Percentiles rank a stretch among this genome's conserved stretches.
Evolutionary conservation across 345 rosid genomes (phyloP).

Genomic region (Hypericum perforatum): DNA sequence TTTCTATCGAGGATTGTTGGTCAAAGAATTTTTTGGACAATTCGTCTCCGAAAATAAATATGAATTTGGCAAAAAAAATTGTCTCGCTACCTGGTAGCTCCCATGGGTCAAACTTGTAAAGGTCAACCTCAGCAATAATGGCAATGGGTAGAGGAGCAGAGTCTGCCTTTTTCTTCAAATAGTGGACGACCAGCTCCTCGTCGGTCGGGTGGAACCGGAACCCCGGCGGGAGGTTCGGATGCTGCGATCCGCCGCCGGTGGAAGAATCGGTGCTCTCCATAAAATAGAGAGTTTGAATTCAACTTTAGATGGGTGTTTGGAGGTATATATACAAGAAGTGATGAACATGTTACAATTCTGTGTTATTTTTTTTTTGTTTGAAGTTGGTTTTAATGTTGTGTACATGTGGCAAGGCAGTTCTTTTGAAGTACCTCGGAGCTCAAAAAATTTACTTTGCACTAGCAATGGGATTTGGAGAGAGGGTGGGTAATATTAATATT

Average conservation of each 20-base stretch:
- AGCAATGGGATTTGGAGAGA: too few relatives aligned
- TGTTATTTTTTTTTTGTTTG: neutral
- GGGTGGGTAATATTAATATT: too few relatives aligned
- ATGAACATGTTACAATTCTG: slow-evolving; percentile 9
- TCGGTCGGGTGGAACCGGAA: slow-evolving; percentile 29
- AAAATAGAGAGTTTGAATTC: neutral
- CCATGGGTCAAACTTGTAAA: slow-evolving; percentile 30
- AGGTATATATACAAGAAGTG: slow-evolving; percentile 9
- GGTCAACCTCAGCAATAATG: slow-evolving; percentile 26
- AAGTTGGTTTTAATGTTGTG: slow-evolving; percentile 12
- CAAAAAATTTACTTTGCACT: neutral
- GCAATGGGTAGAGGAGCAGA: slow-evolving; percentile 25
- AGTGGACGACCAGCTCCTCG: slow-evolving; percentile 26
- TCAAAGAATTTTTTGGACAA: neutral
- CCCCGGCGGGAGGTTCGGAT: slow-evolving; percentile 28
- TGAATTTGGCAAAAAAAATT: neutral
- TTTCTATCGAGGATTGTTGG: too few relatives aligned
- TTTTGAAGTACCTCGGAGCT: slow-evolving; percentile 13
- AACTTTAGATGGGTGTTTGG: neutral
- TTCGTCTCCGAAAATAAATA: neutral
- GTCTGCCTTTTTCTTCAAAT: slow-evolving; percentile 22
- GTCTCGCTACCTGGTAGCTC: slow-evolving; percentile 18
- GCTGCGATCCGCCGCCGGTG: slow-evolving; percentile 9
- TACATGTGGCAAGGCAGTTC: slow-evolving; percentile 20
- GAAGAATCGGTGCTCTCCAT: slow-evolving; percentile 29